A percentile compares a stretch with the other conserved stretches of the same genome.
Conservation (phyloP, 2,329 filamentous ascomycete species). For the Fusarium fujikuroi region DNA sequence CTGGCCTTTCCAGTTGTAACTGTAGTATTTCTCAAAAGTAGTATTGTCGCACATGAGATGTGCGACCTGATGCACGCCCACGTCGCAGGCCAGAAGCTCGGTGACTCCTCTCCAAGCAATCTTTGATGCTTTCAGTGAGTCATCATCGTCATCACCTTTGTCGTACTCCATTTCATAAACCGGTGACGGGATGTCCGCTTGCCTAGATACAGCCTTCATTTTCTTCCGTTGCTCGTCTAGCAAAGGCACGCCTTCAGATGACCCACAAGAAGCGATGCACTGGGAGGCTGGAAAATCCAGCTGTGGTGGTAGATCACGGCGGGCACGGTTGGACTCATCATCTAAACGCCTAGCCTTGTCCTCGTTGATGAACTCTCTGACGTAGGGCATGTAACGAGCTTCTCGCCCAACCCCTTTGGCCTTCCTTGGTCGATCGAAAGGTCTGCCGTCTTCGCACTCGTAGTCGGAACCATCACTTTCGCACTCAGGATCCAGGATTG, state of each 20-base stretch:
- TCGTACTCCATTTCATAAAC: not conserved
- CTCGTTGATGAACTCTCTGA: not conserved
- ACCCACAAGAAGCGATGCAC: not conserved
- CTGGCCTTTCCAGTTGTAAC: slow-evolving; percentile 41
- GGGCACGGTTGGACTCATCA: slow-evolving; percentile 13
- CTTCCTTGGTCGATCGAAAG: slow-evolving; percentile 32
- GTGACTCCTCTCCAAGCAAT: slow-evolving; percentile 38
- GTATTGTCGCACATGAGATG: slow-evolving; percentile 21
- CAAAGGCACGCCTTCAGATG: not conserved
- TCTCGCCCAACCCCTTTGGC: not conserved
- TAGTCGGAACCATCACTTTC: slow-evolving; percentile 30
- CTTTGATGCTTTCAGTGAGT: not conserved
- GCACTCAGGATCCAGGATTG: slow-evolving; percentile 3
- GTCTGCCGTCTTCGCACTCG: slow-evolving; percentile 11
- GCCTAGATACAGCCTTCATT: not conserved
- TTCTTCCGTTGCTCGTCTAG: slow-evolving; percentile 1
- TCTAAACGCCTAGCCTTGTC: not conserved
- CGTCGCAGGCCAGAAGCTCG: slow-evolving; percentile 40
- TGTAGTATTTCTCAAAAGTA: not conserved
- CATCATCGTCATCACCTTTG: not conserved
- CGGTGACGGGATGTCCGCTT: not conserved
- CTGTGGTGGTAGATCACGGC: slow-evolving; percentile 18
- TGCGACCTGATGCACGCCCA: slow-evolving; percentile 39
- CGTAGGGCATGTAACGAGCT: too few relatives aligned
- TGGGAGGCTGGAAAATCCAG: slow-evolving; percentile 3